Evolutionary conservation across 495 filamentous ascomycete species (phyloP).

Genomic region (Daldinia bambusicola): DNA sequence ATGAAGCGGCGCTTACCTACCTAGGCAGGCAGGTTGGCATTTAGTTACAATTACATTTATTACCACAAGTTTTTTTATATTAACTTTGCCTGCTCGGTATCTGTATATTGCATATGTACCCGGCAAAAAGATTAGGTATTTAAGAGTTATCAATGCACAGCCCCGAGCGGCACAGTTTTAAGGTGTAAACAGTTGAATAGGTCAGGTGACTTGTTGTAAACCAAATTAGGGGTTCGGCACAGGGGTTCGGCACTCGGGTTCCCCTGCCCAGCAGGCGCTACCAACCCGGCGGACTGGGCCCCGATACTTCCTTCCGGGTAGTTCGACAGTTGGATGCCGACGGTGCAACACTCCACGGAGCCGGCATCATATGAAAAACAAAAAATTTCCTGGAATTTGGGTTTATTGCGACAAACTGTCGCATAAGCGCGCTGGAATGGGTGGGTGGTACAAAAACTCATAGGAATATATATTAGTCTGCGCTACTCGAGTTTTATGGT

Average conservation of each 20-base stretch:
- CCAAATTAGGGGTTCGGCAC: no score
- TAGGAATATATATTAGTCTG: constrained; percentile 8
- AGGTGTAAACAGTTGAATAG: not conserved
- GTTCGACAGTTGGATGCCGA: not conserved
- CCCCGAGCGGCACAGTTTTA: not conserved
- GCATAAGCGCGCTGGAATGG: not conserved
- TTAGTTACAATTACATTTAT: no score
- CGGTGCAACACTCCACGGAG: not conserved
- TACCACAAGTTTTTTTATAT: no score
- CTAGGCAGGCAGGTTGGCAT: no score
- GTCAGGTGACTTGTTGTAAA: not conserved
- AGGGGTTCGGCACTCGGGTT: constrained; percentile 1
- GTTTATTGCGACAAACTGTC: not conserved
- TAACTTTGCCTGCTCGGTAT: no score
- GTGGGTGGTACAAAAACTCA: not conserved
- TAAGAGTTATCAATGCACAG: not conserved
- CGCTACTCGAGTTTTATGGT: not conserved
- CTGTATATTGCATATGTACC: not conserved
- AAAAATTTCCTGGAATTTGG: not conserved
- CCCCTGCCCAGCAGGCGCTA: not conserved
- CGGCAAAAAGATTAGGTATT: not conserved
- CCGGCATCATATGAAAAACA: not conserved
- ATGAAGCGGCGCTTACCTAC: no score
- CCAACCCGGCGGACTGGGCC: not conserved
- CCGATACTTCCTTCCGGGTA: not conserved